phyloP scores from a whole-genome alignment of 441 rosid genomes.

The Erodium chrysanthum region DNA sequence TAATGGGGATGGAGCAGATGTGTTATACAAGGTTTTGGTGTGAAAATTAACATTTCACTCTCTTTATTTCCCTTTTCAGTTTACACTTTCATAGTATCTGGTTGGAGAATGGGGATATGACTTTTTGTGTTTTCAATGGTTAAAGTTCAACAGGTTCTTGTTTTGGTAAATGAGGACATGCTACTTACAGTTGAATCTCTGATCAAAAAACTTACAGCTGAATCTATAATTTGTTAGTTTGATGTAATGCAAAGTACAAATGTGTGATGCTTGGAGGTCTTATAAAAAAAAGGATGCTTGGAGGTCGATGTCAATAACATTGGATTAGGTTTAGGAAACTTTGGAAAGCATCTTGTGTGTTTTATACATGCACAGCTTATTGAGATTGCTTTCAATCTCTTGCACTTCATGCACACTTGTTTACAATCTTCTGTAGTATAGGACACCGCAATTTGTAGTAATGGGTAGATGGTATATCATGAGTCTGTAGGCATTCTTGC shows the following conservation, averaged over 20 bases:
- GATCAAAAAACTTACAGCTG: too few relatives aligned
- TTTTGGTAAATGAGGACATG: too few relatives aligned
- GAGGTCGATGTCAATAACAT: too few relatives aligned
- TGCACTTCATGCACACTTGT: background rate
- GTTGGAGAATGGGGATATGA: constrained; percentile 9
- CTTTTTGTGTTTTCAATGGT: background rate
- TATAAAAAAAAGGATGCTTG: too few relatives aligned
- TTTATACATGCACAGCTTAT: background rate
- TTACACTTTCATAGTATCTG: background rate
- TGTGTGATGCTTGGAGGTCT: too few relatives aligned
- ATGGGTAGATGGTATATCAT: background rate
- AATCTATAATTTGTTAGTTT: too few relatives aligned
- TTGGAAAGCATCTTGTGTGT: background rate
- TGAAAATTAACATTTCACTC: background rate
- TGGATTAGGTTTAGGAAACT: background rate
- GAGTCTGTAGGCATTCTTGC: background rate
- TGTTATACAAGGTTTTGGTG: constrained; percentile 3
- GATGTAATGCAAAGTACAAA: too few relatives aligned
- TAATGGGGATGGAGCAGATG: constrained; percentile 7
- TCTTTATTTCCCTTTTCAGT: background rate
- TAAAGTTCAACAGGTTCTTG: background rate
- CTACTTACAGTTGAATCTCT: too few relatives aligned
- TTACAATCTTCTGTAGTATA: background rate
- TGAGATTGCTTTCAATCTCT: background rate
- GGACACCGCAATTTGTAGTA: background rate